Evolutionary conservation across 1,139 yeast genomes (phyloP).

Genomic region (Suhomyces coccinellae): DNA sequence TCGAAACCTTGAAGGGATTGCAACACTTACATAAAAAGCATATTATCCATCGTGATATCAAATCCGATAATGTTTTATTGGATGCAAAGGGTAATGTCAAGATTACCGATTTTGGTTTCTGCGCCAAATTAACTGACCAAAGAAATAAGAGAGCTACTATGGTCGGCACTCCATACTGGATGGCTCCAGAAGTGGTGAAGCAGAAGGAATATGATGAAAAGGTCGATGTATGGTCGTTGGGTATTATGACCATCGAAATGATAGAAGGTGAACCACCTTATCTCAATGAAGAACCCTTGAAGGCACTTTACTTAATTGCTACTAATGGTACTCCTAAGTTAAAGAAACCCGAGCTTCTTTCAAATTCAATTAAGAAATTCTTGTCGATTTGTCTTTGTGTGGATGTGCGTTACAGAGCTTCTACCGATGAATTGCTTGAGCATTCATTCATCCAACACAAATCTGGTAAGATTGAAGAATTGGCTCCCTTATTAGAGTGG

Average conservation of each 20-base stretch:
- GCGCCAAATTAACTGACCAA: conserved; percentile 93
- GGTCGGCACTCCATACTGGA: conserved; percentile 99
- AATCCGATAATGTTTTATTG: conserved; percentile 87
- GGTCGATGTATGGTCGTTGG: conserved; percentile 97
- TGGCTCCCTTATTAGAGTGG: conserved; percentile 74
- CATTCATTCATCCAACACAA: conserved; percentile 74
- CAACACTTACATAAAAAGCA: conserved; percentile 89
- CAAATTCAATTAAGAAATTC: conserved; percentile 80
- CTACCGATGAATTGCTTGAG: conserved; percentile 80
- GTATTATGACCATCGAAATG: conserved; percentile 98
- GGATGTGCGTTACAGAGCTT: conserved; percentile 89
- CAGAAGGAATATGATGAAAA: conserved; percentile 96
- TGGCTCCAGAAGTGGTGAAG: conserved; percentile 99
- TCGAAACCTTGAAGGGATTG: conserved; percentile 88
- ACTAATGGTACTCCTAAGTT: conserved; percentile 96
- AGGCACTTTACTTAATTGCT: conserved; percentile 86
- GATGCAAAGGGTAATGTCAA: conserved; percentile 88
- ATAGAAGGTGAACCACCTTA: conserved; percentile 98
- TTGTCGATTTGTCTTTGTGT: conserved; percentile 92
- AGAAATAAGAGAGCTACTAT: conserved; percentile 93
- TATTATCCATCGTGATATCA: conserved; percentile 94
- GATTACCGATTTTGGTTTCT: conserved; percentile 96
- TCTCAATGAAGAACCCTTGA: conserved; percentile 91
- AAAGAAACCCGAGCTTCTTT: conserved; percentile 79
- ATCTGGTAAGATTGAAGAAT: conserved; percentile 67